Base-by-base conservation (phyloP, 495 filamentous ascomycete species). In the Xylaria curta region DNA sequence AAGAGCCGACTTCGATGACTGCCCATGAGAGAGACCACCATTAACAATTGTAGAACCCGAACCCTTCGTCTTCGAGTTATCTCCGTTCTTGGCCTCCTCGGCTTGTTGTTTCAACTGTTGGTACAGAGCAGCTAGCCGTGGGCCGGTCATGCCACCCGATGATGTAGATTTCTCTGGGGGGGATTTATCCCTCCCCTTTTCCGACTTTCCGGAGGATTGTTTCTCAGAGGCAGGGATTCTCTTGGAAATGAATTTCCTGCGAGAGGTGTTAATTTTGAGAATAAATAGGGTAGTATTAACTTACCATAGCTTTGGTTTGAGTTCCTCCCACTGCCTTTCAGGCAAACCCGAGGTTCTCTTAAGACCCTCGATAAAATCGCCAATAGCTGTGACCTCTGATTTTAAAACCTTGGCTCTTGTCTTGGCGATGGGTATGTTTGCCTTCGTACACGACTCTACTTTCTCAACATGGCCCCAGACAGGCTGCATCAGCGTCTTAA, bases 291-390 rank as follows among this genome's bases (percentile, higher is more conserved):
- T 49, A 59, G 12, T 19, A 0, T 21, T 2, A 12, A 80, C 83
- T 71, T 77, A 85, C 84, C 84, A 85, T 69, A 85, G 80, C 66
- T 84, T 80, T 26, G 83, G 82, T 68, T 85, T 84, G 9, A 85
- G 73, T 38, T 78, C 79, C 33, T 83, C 84, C 36, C 83, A 69
- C 40, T 82, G 79, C 26, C 74, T 76, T 51, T 71, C 67, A 65
- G 38, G 63, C 62, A 80, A 69, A 7, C 75, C 78, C 24, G 77
- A 78, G 21, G 80, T 82, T 70, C 83, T 75, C 17, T 79, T 79
- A 40, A 86, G 74, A 60, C 76, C 74, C 63, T 80, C 80, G 13
- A 86, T 80, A 68, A 83, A 85, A 59, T 82, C 79, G 51, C 84
- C 84, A 66, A 86, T 85, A 3, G 78, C 74, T 7, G 81, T 83